Evolutionary conservation across 1,139 yeast genomes (phyloP).

Genomic region (Kodamaea arcana): DNA sequence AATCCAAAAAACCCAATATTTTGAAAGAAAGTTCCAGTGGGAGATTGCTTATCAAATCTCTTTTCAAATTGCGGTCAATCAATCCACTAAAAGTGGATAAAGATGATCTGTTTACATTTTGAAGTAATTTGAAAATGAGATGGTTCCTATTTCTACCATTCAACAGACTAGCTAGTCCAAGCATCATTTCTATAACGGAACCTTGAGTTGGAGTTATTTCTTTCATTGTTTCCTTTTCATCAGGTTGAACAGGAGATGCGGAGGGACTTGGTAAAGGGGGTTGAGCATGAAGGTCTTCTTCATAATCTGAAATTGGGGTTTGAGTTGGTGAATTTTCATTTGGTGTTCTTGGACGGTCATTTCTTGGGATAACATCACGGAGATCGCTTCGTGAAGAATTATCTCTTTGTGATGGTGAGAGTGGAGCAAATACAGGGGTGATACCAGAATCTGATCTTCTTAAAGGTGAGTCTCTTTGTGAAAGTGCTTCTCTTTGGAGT

Average conservation of each 20-base stretch:
- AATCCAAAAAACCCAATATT: constrained; percentile 66
- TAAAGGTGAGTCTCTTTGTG: neutral
- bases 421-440: no score
- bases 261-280: constrained; percentile 67
- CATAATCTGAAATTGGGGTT: constrained; percentile 38
- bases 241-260: constrained; percentile 56
- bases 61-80: constrained; percentile 57
- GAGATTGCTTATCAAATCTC: constrained; percentile 66
- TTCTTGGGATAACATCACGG: constrained; percentile 3
- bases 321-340: constrained; percentile 31
- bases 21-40: constrained; percentile 76
- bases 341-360: constrained; percentile 27
- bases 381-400: neutral
- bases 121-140: constrained; percentile 60
- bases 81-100: constrained; percentile 63
- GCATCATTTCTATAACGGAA: constrained; percentile 37
- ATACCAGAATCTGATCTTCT: no score
- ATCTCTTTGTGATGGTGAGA: no score
- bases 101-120: constrained; percentile 61
- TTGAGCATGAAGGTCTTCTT: constrained; percentile 21
- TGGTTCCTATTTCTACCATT: constrained; percentile 38
- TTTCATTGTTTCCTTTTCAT: constrained; percentile 11
- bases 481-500: neutral
- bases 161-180: constrained; percentile 32
- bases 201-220: constrained; percentile 35